These are phyloP conservation scores for Agrocybe pediades DNA, from an alignment of 768 basidiomycete genomes.

Conservation along the genomic window DNA sequence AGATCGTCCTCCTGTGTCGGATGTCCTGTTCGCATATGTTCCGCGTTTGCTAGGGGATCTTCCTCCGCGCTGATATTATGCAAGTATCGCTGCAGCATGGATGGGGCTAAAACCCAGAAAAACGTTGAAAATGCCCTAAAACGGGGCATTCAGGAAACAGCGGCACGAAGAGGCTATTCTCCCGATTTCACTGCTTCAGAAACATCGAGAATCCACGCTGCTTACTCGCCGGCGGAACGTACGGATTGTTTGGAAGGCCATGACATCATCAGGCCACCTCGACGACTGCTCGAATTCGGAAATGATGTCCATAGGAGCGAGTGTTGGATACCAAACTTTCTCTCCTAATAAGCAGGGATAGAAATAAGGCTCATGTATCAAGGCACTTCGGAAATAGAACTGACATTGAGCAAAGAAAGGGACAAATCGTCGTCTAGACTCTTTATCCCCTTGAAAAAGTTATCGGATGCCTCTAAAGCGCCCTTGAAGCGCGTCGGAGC, in stretches of 20 bases:
- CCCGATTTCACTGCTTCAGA: slow-evolving; percentile 85
- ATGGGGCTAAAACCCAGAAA: slow-evolving; percentile 72
- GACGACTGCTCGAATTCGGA: slow-evolving; percentile 92
- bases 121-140: slow-evolving; percentile 55
- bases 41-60: slow-evolving; percentile 43
- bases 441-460: slow-evolving; percentile 74
- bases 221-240: slow-evolving; percentile 68
- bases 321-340: slow-evolving; percentile 58
- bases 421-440: slow-evolving; percentile 73
- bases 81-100: slow-evolving; percentile 67
- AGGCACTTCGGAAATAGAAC: slow-evolving; percentile 70
- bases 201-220: slow-evolving; percentile 78
- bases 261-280: slow-evolving; percentile 93
- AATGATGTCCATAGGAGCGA: slow-evolving; percentile 70
- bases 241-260: slow-evolving; percentile 84
- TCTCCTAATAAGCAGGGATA: slow-evolving; percentile 53
- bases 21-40: slow-evolving; percentile 51
- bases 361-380: slow-evolving; percentile 89
- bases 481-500: slow-evolving; percentile 64
- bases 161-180: slow-evolving; percentile 76
- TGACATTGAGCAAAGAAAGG: slow-evolving; percentile 74
- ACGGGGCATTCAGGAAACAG: too few species aligned
- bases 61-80: too few species aligned
- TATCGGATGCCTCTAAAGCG: slow-evolving; percentile 79
- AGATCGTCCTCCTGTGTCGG: slow-evolving; percentile 25